Evolutionary conservation across 169 alveolate genomes (phyloP), one percentile per base, ranked within the genome.

Genomic region (Plasmodium reichenowi): DNA sequence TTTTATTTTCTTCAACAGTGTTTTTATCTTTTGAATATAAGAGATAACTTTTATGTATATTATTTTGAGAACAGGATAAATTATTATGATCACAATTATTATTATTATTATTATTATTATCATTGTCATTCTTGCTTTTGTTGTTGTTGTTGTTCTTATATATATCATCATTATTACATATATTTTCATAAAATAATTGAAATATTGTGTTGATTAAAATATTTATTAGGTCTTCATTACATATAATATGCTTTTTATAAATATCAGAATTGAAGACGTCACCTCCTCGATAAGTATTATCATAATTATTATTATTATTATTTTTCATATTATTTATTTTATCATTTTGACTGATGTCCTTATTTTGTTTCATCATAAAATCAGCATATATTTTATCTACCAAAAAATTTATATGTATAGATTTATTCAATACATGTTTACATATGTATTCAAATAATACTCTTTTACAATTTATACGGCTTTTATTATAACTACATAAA

Each of bases 301-400:
- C 17, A n/a, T 20, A 20, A 20, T 17, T 29, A 24, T 52, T 63
- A 26, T 45, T 54, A 7, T 20, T 38, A 64, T 22, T 64, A 50
- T 4, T 45, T 6, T 70, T 0, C 15, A 12, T 12, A 56, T 56
- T 56, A 15, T n/a, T 56, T 15, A 56, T 56, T 56, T 56, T 15
- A 32, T 32, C 45, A 5, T 32, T 32, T 32, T 32, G 45, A 32
- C 9, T 2, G 20, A 38, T 62, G 20, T 20, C 32, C 58, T 54
- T 52, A 63, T 62, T 66, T 32, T 62, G 50, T 47, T 83, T 83
- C 13, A 83, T 38, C 56, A 68, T 72, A 72, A 71, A 86, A 86
- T 86, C 85, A 22, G 72, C 92, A 54, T 72, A 86, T 71, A 86
- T 71, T 72, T 72, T 86, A 66, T 86, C 92, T 47, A 86, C 45